Evolutionary conservation across 106 monocot genomes (phyloP), one percentile per base, ranked within the genome.

Genomic region (Allium sativum): DNA sequence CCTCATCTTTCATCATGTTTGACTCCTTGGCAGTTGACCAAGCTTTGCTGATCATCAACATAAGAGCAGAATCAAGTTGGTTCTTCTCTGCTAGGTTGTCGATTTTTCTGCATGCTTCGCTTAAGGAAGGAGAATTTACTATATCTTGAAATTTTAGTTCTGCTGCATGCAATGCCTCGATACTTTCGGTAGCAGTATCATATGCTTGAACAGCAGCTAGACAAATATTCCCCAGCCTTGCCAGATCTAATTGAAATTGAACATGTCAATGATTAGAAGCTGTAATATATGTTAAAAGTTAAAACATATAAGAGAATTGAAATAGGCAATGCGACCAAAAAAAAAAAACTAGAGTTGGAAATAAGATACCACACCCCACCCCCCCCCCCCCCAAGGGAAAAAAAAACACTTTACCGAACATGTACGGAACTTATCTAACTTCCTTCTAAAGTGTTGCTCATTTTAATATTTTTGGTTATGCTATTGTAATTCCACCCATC

Each of bases 21-120:
- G 84, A 79, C 61, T 91, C 96, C 72, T 96, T 96, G 59, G 84
- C 82, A 62, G 81, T 72, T 42, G 96, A 91, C 84, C 84, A 96
- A 61, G 96, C 96, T 82, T 91, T 96, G 41, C 83, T 87, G 22
- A 83, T 73, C 87, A 90, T 84, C 65, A 87, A 75, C 84, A 90
- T 84, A 69, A 95, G 55, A 59, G 91, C 75, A 74, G 87, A 91
- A 66, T 91, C 87, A 48, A 96, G 84, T 76, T 96, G 76, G 40
- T 87, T 90, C 60, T 87, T 96, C 81, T 82, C 75, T 40, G 96
- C 90, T 42, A 96, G 74, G 75, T 67, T 64, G 66, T 96, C 96
- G 31, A 96, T 96, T 67, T 91, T 96, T 84, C 61, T 87, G 64
- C 90, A 91, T 21, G 90, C 87, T 61, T 71, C 84, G 76, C 82